Conservation (phyloP, 2,329 filamentous ascomycete species). For the Coniochaeta ligniaria region DNA sequence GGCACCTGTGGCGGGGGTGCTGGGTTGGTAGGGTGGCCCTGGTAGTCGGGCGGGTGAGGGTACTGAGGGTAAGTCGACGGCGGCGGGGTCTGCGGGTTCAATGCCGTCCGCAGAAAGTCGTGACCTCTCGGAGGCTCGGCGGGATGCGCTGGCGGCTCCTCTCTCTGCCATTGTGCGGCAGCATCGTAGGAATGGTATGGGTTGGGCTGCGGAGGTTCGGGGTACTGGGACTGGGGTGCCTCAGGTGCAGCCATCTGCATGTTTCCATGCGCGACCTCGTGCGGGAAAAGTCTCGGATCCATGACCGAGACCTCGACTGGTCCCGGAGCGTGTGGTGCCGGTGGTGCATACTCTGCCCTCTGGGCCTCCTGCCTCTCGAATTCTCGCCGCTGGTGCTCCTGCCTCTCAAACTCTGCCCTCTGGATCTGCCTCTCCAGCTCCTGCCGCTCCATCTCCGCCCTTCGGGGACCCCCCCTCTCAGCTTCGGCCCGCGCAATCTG, state of each 20-base stretch:
- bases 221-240: slow-evolving; percentile 2
- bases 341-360: background rate
- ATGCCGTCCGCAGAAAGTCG: slow-evolving; percentile 27
- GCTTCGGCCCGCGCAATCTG: background rate
- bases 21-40: background rate
- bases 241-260: background rate
- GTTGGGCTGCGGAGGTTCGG: slow-evolving; percentile 4
- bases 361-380: background rate
- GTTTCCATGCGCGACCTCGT: background rate
- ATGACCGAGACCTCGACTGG: background rate
- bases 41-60: slow-evolving; percentile 19
- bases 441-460: background rate
- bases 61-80: background rate
- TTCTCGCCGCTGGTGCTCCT: background rate
- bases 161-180: background rate
- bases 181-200: background rate
- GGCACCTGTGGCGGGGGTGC: background rate
- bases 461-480: background rate
- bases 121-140: slow-evolving; percentile 14
- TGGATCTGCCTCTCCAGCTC: background rate
- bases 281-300: background rate
- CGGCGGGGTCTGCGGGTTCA: slow-evolving; percentile 21
- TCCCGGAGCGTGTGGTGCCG: background rate
- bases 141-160: slow-evolving; percentile 4
- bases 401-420: background rate